Conservation (phyloP, 1,139 yeast species). For the Tardiomyces depauwii region DNA sequence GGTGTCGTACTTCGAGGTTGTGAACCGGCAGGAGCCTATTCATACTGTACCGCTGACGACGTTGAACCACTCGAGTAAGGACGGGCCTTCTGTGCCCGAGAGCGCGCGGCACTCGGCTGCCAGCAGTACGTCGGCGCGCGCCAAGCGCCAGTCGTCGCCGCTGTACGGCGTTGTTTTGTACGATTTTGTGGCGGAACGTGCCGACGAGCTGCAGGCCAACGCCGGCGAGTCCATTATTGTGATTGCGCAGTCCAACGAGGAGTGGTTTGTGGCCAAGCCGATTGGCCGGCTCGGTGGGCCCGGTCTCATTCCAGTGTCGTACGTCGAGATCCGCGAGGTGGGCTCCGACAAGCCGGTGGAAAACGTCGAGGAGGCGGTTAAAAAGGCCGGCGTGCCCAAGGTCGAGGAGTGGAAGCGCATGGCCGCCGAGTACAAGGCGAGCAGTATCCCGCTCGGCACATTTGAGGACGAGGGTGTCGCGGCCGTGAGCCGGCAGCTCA, state of each 20-base stretch:
- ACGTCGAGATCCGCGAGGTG: constrained; percentile 76
- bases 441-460: constrained; percentile 66
- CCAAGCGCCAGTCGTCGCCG: not conserved
- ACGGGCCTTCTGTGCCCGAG: not conserved
- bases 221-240: constrained; percentile 87
- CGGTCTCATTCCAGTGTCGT: constrained; percentile 86
- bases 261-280: constrained; percentile 97
- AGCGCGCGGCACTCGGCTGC: not conserved
- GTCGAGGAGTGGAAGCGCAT: constrained; percentile 93
- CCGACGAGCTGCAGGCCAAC: constrained; percentile 71
- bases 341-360: constrained; percentile 41
- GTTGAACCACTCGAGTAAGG: not conserved
- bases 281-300: constrained; percentile 94
- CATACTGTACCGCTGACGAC: constrained; percentile 26
- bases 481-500: not conserved
- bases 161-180: constrained; percentile 61
- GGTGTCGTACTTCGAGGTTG: constrained; percentile 67
- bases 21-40: constrained; percentile 44
- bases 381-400: constrained; percentile 63
- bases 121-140: not conserved
- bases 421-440: constrained; percentile 88
- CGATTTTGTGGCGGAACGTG: constrained; percentile 80
- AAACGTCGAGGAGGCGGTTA: constrained; percentile 44
- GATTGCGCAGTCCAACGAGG: constrained; percentile 92
- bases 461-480: constrained; percentile 23